Conservation (phyloP, 2,329 filamentous ascomycete genomes). For the Lachnellula suecica region DNA sequence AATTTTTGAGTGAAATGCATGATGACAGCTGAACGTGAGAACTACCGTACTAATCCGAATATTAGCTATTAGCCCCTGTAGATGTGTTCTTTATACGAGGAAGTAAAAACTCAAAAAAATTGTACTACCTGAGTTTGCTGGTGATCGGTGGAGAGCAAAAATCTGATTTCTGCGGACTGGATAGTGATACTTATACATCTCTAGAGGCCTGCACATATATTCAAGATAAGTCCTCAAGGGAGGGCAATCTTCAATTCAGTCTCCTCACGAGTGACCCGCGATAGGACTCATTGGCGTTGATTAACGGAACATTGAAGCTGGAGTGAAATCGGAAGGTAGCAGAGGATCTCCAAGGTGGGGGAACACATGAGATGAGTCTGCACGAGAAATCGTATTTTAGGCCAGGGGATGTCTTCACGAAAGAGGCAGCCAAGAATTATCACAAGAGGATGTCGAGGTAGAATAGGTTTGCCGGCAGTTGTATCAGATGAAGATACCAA, state of each 20-base stretch:
- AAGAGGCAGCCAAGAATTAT: slow-evolving; percentile 1
- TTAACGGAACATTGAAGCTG: not conserved
- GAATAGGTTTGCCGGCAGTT: not conserved
- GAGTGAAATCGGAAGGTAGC: slow-evolving; percentile 1
- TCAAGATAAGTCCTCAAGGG: not conserved
- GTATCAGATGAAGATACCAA: not conserved
- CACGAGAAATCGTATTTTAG: not conserved
- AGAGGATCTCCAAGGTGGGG: not conserved
- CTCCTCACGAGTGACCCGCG: not conserved
- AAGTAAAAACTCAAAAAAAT: no score
- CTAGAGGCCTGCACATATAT: not conserved
- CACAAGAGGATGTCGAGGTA: not conserved
- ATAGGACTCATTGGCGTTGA: not conserved
- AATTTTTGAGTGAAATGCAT: slow-evolving; percentile 26
- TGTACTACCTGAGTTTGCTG: no score
- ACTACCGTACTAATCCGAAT: not conserved
- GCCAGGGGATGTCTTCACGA: not conserved
- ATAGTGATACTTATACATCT: not conserved
- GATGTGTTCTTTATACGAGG: no score
- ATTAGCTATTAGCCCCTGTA: no score
- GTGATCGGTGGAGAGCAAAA: not conserved
- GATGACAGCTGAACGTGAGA: slow-evolving; percentile 19
- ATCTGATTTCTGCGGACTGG: not conserved
- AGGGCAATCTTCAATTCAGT: no score
- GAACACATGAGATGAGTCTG: not conserved